Conservation (phyloP, 345 rosid species). For the Trapa incisa region DNA sequence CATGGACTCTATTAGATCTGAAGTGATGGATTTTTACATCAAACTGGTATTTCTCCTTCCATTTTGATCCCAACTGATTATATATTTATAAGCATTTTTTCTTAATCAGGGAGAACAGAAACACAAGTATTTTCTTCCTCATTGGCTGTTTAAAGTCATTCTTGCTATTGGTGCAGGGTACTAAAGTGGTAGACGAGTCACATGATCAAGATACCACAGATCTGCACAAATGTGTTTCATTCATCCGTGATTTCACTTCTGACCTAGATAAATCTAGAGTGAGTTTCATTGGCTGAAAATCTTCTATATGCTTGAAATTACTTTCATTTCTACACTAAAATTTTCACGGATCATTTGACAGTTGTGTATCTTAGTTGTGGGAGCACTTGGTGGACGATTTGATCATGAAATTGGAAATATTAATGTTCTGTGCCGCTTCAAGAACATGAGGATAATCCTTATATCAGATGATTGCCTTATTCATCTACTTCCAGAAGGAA, state of each 20-base stretch:
- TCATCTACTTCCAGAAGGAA: constrained; percentile 60
- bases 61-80: background rate
- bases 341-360: constrained; percentile 10
- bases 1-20: constrained; percentile 75
- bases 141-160: no score
- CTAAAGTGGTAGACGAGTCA: constrained; percentile 57
- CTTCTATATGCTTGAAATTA: background rate
- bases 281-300: constrained; percentile 9
- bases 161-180: constrained; percentile 42
- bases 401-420: constrained; percentile 93
- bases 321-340: background rate
- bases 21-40: constrained; percentile 49
- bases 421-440: constrained; percentile 56
- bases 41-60: constrained; percentile 34
- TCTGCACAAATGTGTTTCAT: constrained; percentile 68
- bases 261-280: constrained; percentile 41
- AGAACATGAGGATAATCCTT: constrained; percentile 42
- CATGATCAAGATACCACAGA: constrained; percentile 96
- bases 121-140: no score
- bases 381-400: constrained; percentile 95
- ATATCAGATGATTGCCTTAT: constrained; percentile 71
- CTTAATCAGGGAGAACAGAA: no score
- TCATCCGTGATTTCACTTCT: constrained; percentile 34
- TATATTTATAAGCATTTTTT: background rate
- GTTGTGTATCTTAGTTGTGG: constrained; percentile 80